A percentile compares a stretch with the other conserved stretches of the same genome.
These are phyloP conservation scores for Cylindrotheca closterium DNA, from an alignment of 108 stramenopile species.

Conservation along the genomic window DNA sequence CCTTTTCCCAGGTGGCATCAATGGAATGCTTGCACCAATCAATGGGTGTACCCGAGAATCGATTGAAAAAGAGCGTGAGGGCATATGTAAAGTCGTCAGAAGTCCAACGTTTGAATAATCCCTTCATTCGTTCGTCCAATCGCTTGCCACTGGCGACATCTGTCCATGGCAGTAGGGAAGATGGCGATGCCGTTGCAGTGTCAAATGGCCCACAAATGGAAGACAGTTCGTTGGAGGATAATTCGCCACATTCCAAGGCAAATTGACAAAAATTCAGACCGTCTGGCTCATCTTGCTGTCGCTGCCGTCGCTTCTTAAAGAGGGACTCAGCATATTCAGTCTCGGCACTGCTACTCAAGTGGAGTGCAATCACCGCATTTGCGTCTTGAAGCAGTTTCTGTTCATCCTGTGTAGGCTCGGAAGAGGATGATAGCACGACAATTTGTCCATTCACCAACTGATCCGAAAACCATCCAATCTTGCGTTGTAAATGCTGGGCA, in stretches of 20 bases:
- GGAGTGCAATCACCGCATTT: conserved; percentile 61
- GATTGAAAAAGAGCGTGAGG: conserved; percentile 73
- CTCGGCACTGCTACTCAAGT: conserved; percentile 42
- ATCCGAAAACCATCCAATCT: conserved; percentile 62
- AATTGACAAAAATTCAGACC: conserved; percentile 59
- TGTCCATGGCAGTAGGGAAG: conserved; percentile 65
- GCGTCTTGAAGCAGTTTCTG: conserved; percentile 21
- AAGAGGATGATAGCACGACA: conserved; percentile 22
- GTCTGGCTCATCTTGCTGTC: conserved; percentile 7
- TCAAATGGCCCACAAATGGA: conserved; percentile 64
- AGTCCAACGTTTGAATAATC: conserved; percentile 52
- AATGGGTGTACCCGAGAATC: conserved; percentile 49
- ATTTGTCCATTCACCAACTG: conserved; percentile 40
- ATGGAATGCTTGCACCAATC: conserved; percentile 57
- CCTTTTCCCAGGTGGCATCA: conserved; percentile 92
- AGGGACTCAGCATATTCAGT: conserved; percentile 26
- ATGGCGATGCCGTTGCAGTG: conserved; percentile 42
- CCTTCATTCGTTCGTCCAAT: conserved; percentile 55
- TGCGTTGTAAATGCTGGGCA: conserved; percentile 54
- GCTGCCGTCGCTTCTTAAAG: conserved; percentile 30
- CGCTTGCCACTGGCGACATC: conserved; percentile 58
- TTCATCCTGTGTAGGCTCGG: conserved; percentile 23
- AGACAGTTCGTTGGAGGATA: conserved; percentile 14
- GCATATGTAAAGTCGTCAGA: conserved; percentile 76
- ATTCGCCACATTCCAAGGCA: conserved; percentile 51